Evolutionary conservation across 2,329 filamentous ascomycete species (phyloP).

Genomic region (Exophiala viscosa): DNA sequence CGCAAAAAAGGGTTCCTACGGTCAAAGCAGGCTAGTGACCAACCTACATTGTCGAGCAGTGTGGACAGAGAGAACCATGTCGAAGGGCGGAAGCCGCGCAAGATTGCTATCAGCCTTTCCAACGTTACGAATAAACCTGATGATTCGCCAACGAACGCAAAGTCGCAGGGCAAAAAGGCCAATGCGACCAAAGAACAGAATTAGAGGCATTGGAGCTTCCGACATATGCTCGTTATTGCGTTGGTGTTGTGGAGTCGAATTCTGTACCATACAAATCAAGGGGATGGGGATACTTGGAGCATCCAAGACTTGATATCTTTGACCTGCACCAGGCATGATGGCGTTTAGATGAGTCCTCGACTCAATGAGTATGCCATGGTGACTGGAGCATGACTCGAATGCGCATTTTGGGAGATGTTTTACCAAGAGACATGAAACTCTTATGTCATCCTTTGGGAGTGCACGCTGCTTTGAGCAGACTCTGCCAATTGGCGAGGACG

Average conservation of each 20-base stretch:
- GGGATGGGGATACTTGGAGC: background rate
- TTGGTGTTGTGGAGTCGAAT: constrained; percentile 21
- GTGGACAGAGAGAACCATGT: constrained; percentile 20
- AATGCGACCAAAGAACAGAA: constrained; percentile 13
- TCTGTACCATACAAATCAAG: constrained; percentile 16
- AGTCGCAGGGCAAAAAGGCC: constrained; percentile 10
- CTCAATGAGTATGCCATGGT: background rate
- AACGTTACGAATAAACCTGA: constrained; percentile 20
- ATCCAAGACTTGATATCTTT: constrained; percentile 2
- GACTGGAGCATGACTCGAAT: background rate
- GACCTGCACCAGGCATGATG: constrained; percentile 7
- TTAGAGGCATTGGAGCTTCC: background rate
- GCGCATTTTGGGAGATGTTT: no score
- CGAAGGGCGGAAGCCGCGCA: constrained; percentile 22
- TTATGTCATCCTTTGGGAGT: no score
- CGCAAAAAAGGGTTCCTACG: constrained; percentile 27
- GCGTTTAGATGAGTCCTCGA: background rate
- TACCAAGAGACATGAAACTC: no score
- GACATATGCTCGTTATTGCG: constrained; percentile 14
- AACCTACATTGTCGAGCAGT: constrained; percentile 7
- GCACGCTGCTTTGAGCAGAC: no score
- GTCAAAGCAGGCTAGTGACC: constrained; percentile 24
- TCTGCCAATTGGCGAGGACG: no score
- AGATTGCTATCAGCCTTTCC: constrained; percentile 27
- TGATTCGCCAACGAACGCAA: constrained; percentile 10